Base-by-base conservation (phyloP, 345 rosid species). In the Leavenworthia alabamica region DNA sequence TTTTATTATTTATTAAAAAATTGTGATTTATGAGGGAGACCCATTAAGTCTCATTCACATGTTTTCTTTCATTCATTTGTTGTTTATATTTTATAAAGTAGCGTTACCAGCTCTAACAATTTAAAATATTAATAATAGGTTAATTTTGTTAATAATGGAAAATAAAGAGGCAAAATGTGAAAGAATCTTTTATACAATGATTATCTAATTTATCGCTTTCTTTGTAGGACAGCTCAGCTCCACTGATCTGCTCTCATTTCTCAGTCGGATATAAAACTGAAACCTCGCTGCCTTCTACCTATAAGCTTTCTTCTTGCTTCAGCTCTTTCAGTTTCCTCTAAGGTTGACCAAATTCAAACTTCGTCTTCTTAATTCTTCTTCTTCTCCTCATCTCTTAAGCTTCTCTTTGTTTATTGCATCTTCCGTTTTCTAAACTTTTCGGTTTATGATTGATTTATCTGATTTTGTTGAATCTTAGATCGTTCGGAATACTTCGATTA, bases 171-270 rank as follows among this genome's bases (percentile, higher is more conserved):
- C 51, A 14, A 47, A 62, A 47, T 26, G 17, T 0, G 8, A 62
- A 61, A 70, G 32, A 56, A 13, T 46, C 36, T 46, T 28, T 31
- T 2, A 26, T 3, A 2, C 0, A 60, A 3, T 8, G 13, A n/a
- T n/a, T n/a, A n/a, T n/a, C n/a, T n/a, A n/a, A n/a, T n/a, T n/a
- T n/a, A n/a, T n/a, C n/a, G n/a, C n/a, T n/a, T n/a, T n/a, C n/a
- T 37, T 36, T 23, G n/a, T 1, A 1, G 7, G 70, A 48, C 70
- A 63, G 70, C 70, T 62, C 68, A 62, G 74, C 68, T 70, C 74
- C 74, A 62, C 74, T 56, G 50, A 44, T 60, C 39, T 32, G 41
- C 62, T 61, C 54, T n/a, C n/a, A 12, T 40, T 13, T 52, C 42
- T 41, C 40, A 35, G 20, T 47, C 24, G 37, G 45, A 22, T 69